phyloP scores from a whole-genome alignment of 495 filamentous ascomycete species.

The Daldinia caldariorum region DNA sequence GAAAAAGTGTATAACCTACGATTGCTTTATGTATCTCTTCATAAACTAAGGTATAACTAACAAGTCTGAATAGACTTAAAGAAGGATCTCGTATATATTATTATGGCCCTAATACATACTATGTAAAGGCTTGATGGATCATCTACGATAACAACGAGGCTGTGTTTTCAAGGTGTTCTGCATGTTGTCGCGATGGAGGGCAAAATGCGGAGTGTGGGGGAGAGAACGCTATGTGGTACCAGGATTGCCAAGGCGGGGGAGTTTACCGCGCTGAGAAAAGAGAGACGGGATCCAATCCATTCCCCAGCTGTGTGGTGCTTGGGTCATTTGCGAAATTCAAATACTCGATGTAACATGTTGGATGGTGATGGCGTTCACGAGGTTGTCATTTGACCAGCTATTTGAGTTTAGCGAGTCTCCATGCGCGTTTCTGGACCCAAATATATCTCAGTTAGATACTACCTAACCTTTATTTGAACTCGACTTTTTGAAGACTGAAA shows the following conservation, averaged over 20 bases:
- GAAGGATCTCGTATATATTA: not conserved
- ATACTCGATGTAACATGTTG: slow-evolving; percentile 37
- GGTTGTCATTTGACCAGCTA: slow-evolving; percentile 6
- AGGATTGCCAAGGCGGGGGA: slow-evolving; percentile 41
- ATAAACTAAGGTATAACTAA: not conserved
- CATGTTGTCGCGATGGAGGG: not conserved
- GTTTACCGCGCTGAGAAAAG: slow-evolving; percentile 30
- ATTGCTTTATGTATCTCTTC: not conserved
- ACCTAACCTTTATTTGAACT: slow-evolving; percentile 22
- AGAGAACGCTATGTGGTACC: slow-evolving; percentile 14
- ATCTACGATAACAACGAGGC: not conserved
- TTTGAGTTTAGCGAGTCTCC: slow-evolving; percentile 7
- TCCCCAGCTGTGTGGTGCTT: slow-evolving; percentile 19
- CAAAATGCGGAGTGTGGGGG: slow-evolving; percentile 37
- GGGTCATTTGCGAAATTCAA: slow-evolving; percentile 31
- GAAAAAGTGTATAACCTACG: not conserved
- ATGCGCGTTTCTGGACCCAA: slow-evolving; percentile 13
- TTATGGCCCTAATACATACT: not conserved
- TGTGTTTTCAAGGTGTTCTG: not conserved
- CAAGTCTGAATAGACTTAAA: not conserved
- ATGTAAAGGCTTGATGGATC: not conserved
- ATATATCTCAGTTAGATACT: slow-evolving; percentile 21
- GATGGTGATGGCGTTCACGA: slow-evolving; percentile 2
- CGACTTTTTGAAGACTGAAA: slow-evolving; percentile 2
- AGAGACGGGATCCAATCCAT: slow-evolving; percentile 28